Evolutionary conservation across 768 basidiomycete species (phyloP), one percentile per base, ranked within the genome.

Genomic region (Dioszegia aurantiaca): DNA sequence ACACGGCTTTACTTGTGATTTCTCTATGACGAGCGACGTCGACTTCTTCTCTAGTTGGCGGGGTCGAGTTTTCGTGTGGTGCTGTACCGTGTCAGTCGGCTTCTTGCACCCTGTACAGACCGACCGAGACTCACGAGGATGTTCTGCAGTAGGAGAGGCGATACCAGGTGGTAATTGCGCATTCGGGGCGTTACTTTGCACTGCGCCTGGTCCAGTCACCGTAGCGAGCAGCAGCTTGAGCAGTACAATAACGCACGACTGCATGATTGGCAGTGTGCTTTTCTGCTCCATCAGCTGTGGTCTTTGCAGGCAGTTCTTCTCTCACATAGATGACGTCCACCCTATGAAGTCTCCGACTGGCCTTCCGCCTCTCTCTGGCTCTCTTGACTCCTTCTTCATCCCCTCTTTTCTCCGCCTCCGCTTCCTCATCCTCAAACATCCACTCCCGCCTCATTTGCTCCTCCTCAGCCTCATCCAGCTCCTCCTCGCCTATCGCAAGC

Each of bases 1-100:
- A 97, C 3, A 95, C 90, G 0, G 92, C 92, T 75, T 99, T 99
- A 11, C 90, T 90, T 0, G 90, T 95, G 65, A 99, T 93, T 77
- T 99, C 95, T 37, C 94, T 88, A 78, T 98, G 94, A 11, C 95
- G 85, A 24, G 85, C 87, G 28, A 93, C 87, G 72, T 99, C 95
- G 47, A 89, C 85, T 66, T 99, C 94, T 59, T 97, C 92, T 12
- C 91, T 78, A 0, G 87, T 88, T 70, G 1, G 88, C 87, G 51
- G 57, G 14, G 33, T n/a, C 11, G 37, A 10, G 41, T 57, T 46
- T 12, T 80, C 78, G 21, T 27, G 24, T 16, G 63, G 24, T 16
- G 63, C 64, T 58, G 42, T 36, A 31, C 16, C 17, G 6, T 24
- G 27, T 27, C 19, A 26, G 33, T 28, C 31, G 33, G 10, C 17